These are phyloP conservation scores for Kwoniella sp. DNA, from an alignment of 768 basidiomycete species.

Conservation along the genomic window DNA sequence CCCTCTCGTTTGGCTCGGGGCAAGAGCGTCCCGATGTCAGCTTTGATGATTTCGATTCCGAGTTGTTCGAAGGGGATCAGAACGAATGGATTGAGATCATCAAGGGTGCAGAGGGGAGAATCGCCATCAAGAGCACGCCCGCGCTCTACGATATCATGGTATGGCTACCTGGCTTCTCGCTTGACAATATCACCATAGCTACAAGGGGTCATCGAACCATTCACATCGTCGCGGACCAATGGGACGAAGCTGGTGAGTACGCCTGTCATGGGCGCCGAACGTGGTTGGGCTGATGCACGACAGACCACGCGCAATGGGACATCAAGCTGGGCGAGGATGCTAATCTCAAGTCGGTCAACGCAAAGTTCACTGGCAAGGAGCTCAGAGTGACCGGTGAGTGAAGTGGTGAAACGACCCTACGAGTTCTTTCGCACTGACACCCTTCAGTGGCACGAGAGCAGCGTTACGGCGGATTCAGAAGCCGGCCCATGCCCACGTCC, in stretches of 20 bases:
- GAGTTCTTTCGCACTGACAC: background rate
- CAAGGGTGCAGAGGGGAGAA: conserved; percentile 38
- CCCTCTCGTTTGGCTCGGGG: conserved; percentile 20
- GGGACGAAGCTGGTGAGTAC: conserved; percentile 38
- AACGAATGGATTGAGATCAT: conserved; percentile 37
- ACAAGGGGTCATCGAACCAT: conserved; percentile 28
- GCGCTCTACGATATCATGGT: conserved; percentile 34
- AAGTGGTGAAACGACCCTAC: too few species aligned
- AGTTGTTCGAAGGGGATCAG: conserved; percentile 25
- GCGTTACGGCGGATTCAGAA: background rate
- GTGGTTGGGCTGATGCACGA: background rate
- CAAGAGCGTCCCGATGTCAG: conserved; percentile 27
- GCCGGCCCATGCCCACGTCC: background rate
- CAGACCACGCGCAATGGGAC: conserved; percentile 44
- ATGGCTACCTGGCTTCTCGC: conserved; percentile 40
- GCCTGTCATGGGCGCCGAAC: background rate
- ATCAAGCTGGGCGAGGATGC: conserved; percentile 42
- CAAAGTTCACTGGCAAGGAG: conserved; percentile 32
- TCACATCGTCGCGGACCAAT: conserved; percentile 40
- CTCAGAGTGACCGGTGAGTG: conserved; percentile 31
- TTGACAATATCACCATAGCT: conserved; percentile 36
- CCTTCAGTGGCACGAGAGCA: conserved; percentile 13
- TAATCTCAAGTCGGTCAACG: conserved; percentile 27
- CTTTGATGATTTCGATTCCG: conserved; percentile 32
- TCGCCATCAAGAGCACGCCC: conserved; percentile 30